Percentiles rank a stretch among this genome's conserved stretches.
Evolutionary conservation across 2,329 filamentous ascomycete species (phyloP).

Genomic region (Aureobasidium sp.): DNA sequence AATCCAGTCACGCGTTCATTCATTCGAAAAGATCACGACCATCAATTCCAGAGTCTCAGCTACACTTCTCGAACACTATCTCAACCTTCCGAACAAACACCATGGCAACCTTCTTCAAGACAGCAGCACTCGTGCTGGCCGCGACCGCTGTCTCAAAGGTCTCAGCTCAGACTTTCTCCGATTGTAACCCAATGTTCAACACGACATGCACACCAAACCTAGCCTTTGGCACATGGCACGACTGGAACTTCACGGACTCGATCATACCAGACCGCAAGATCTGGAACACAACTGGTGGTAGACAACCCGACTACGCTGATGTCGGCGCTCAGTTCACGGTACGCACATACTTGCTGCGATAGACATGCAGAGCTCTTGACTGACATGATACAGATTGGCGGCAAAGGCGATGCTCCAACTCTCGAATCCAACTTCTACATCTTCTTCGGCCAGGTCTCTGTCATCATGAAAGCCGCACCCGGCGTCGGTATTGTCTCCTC

Average conservation of each 20-base stretch:
- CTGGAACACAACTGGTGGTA: slow-evolving; percentile 67
- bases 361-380: neutral
- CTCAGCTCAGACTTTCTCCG: slow-evolving; percentile 77
- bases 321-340: slow-evolving; percentile 71
- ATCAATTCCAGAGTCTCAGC: neutral
- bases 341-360: neutral
- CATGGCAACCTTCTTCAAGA: slow-evolving; percentile 15
- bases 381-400: slow-evolving; percentile 52
- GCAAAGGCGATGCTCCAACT: slow-evolving; percentile 80
- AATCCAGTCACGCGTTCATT: slow-evolving; percentile 13
- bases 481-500: slow-evolving; percentile 82
- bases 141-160: slow-evolving; percentile 46
- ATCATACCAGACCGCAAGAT: slow-evolving; percentile 48
- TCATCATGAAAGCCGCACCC: slow-evolving; percentile 77
- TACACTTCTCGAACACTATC: neutral
- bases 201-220: slow-evolving; percentile 73
- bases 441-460: slow-evolving; percentile 83
- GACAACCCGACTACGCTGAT: slow-evolving; percentile 57
- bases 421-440: slow-evolving; percentile 85
- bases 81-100: slow-evolving; percentile 1
- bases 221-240: slow-evolving; percentile 72
- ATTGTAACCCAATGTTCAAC: slow-evolving; percentile 79
- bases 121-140: slow-evolving; percentile 32
- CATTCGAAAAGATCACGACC: slow-evolving; percentile 3
- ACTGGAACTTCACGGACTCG: slow-evolving; percentile 66